Evolutionary conservation across 768 basidiomycete genomes (phyloP).

Genomic region (Paxillus involutus): DNA sequence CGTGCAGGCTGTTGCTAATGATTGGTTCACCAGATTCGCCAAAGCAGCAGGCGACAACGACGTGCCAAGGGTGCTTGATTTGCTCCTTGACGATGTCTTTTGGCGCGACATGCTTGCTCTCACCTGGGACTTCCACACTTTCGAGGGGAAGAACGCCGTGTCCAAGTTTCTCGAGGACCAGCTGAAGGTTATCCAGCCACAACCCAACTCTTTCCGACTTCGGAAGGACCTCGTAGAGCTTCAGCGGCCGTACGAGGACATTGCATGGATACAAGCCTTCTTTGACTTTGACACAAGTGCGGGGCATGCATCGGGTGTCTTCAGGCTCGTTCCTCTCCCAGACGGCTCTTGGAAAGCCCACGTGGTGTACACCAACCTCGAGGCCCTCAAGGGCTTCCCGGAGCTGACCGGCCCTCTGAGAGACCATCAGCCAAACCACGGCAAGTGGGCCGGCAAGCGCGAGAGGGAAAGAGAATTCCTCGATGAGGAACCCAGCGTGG

Average conservation of each 20-base stretch:
- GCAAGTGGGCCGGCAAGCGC: slow-evolving; percentile 31
- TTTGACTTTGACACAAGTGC: slow-evolving; percentile 46
- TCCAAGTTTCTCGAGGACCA: slow-evolving; percentile 46
- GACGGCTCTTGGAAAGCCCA: slow-evolving; percentile 48
- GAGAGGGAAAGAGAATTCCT: slow-evolving; percentile 27
- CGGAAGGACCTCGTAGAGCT: slow-evolving; percentile 18
- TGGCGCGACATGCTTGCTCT: slow-evolving; percentile 65
- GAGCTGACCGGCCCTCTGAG: slow-evolving; percentile 46
- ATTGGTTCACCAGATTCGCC: slow-evolving; percentile 44
- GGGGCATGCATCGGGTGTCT: slow-evolving; percentile 41
- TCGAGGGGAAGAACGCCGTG: slow-evolving; percentile 44
- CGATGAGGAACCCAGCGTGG: slow-evolving; percentile 48
- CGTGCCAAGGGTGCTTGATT: slow-evolving; percentile 33
- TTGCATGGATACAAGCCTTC: slow-evolving; percentile 43
- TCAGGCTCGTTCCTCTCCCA: slow-evolving; percentile 45
- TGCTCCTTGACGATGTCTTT: slow-evolving; percentile 37
- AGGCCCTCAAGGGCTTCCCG: slow-evolving; percentile 46
- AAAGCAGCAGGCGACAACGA: slow-evolving; percentile 33
- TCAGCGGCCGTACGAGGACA: slow-evolving; percentile 32
- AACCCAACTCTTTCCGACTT: slow-evolving; percentile 22
- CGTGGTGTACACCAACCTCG: slow-evolving; percentile 49
- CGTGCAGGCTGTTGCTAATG: slow-evolving; percentile 31
- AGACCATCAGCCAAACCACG: slow-evolving; percentile 35
- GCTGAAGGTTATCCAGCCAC: slow-evolving; percentile 27
- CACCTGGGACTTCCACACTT: slow-evolving; percentile 64